Evolutionary conservation across 805 yeast genomes (phyloP).

Genomic region (baker's yeast (Saccharomyces cerevisiae)): DNA sequence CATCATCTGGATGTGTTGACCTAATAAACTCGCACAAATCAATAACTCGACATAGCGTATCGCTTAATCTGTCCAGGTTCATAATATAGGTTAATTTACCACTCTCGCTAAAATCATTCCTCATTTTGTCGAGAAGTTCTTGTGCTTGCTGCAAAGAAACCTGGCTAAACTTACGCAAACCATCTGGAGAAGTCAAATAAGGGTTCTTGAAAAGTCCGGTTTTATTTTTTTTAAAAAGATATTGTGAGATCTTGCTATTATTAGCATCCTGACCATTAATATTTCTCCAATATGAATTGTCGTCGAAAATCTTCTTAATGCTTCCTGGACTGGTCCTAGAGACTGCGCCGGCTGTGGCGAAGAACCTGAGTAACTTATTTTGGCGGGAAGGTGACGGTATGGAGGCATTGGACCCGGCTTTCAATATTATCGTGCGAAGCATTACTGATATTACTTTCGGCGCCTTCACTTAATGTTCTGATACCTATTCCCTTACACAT

Average conservation of each 20-base stretch:
- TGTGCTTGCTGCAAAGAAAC: constrained; percentile 62
- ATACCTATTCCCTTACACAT: background rate
- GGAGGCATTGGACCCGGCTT: background rate
- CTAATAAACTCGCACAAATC: constrained; percentile 90
- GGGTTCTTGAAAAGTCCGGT: constrained; percentile 74
- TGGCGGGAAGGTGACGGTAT: background rate
- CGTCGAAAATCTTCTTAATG: constrained; percentile 50
- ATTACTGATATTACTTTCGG: background rate
- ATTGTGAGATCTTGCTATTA: constrained; percentile 5
- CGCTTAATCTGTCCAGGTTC: constrained; percentile 76
- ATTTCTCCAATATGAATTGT: constrained; percentile 45
- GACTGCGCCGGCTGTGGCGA: constrained; percentile 31
- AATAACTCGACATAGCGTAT: constrained; percentile 81
- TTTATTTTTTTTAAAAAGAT: constrained; percentile 5
- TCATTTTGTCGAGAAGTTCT: constrained; percentile 48
- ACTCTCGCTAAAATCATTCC: constrained; percentile 35
- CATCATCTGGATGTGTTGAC: constrained; percentile 71
- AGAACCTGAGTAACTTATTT: constrained; percentile 25
- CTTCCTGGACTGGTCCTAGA: constrained; percentile 15
- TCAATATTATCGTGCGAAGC: background rate
- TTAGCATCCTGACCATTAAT: constrained; percentile 33
- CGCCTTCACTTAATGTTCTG: background rate
- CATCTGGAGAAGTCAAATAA: constrained; percentile 58
- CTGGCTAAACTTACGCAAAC: constrained; percentile 58
- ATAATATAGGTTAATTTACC: constrained; percentile 47